Conservation (phyloP, 441 rosid genomes). For the Erysimum pusillum region DNA sequence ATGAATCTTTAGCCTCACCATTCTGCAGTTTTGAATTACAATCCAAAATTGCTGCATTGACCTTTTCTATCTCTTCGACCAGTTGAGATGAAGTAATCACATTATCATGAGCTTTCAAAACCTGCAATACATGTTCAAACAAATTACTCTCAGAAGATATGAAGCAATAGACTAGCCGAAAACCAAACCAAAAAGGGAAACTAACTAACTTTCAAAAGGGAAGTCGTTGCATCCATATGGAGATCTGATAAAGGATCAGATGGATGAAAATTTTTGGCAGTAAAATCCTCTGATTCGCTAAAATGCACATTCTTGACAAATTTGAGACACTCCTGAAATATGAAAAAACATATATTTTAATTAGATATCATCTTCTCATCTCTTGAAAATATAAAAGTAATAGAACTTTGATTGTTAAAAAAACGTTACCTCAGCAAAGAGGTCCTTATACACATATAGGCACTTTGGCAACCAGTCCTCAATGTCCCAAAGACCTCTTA, state of each 20-base stretch:
- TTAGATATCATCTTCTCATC: slow-evolving; percentile 34
- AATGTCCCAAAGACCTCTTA: slow-evolving; percentile 77
- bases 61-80: slow-evolving; percentile 79
- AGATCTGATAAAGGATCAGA: slow-evolving; percentile 65
- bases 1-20: slow-evolving; percentile 75
- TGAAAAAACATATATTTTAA: slow-evolving; percentile 39
- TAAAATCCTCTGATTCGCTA: slow-evolving; percentile 73
- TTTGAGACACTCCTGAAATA: slow-evolving; percentile 86
- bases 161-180: background rate
- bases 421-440: slow-evolving; percentile 79
- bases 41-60: slow-evolving; percentile 61
- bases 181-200: slow-evolving; percentile 23
- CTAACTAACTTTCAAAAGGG: slow-evolving; percentile 73
- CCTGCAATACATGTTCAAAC: slow-evolving; percentile 55
- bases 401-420: background rate
- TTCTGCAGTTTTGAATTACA: slow-evolving; percentile 76
- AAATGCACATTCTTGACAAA: slow-evolving; percentile 81
- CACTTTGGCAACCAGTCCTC: slow-evolving; percentile 86
- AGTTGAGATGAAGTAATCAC: slow-evolving; percentile 63
- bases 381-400: slow-evolving; percentile 15
- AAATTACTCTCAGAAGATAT: slow-evolving; percentile 4
- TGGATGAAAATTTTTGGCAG: slow-evolving; percentile 72
- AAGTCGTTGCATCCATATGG: slow-evolving; percentile 70
- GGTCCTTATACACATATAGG: slow-evolving; percentile 68
- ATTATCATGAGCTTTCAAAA: slow-evolving; percentile 69